These are phyloP conservation scores for Nigrospora oryzae DNA, from an alignment of 2,329 filamentous ascomycete genomes.

Conservation along the genomic window DNA sequence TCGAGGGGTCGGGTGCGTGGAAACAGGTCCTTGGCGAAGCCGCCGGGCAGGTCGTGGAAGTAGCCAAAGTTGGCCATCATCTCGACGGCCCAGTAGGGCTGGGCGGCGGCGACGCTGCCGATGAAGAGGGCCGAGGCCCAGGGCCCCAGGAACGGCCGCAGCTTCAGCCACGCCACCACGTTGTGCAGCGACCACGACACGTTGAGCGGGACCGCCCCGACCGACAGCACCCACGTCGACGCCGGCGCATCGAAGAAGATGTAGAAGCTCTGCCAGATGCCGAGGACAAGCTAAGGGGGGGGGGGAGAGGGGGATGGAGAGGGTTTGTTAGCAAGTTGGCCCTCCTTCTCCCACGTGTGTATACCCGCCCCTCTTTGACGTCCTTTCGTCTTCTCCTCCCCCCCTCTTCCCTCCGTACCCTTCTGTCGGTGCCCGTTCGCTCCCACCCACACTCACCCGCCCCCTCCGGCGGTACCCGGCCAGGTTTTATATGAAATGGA, in stretches of 20 bases:
- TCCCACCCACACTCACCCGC: too few relatives aligned
- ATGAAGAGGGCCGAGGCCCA: slow-evolving; percentile 47
- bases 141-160: slow-evolving; percentile 46
- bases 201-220: slow-evolving; percentile 51
- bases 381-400: too few relatives aligned
- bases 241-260: slow-evolving; percentile 40
- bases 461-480: not conserved
- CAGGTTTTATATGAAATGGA: not conserved
- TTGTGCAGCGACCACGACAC: slow-evolving; percentile 58
- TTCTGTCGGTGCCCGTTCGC: too few relatives aligned
- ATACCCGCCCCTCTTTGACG: not conserved
- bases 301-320: too few relatives aligned
- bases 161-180: slow-evolving; percentile 60
- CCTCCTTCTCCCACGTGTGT: not conserved
- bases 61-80: slow-evolving; percentile 59
- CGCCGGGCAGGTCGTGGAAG: slow-evolving; percentile 44
- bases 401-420: not conserved
- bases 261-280: slow-evolving; percentile 49
- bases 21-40: slow-evolving; percentile 32
- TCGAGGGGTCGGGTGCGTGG: slow-evolving; percentile 45
- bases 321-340: too few relatives aligned
- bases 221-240: slow-evolving; percentile 55
- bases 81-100: slow-evolving; percentile 57
- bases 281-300: slow-evolving; percentile 38
- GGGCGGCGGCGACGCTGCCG: slow-evolving; percentile 45